Conservation (phyloP, 1,139 yeast genomes). For the Lodderomyces theae region DNA sequence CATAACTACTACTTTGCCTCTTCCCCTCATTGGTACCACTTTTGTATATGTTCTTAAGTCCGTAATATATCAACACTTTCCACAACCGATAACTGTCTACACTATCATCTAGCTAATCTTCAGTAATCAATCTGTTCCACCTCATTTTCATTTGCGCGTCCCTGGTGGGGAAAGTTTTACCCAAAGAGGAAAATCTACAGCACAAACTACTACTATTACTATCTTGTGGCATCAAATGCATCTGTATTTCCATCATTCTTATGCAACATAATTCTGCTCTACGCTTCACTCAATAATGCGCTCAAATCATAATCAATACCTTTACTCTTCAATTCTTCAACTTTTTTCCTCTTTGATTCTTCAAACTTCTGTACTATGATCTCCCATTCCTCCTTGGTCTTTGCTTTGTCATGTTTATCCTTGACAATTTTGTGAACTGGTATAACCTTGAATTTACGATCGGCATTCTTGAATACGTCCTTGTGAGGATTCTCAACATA, state of each 20-base stretch:
- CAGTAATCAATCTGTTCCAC: too few relatives aligned
- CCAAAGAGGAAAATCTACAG: neutral
- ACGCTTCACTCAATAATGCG: slow-evolving; percentile 10
- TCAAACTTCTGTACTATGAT: slow-evolving; percentile 46
- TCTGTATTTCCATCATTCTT: too few relatives aligned
- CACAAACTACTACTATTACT: neutral
- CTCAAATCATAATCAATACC: slow-evolving; percentile 51
- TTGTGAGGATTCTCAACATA: slow-evolving; percentile 48
- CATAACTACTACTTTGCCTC: too few relatives aligned
- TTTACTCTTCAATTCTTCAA: slow-evolving; percentile 45
- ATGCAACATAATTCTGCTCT: slow-evolving; percentile 3
- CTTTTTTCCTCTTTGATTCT: slow-evolving; percentile 40
- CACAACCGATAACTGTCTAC: too few relatives aligned
- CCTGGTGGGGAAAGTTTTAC: neutral
- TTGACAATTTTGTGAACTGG: slow-evolving; percentile 61
- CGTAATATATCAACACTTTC: too few relatives aligned
- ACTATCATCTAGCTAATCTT: too few relatives aligned
- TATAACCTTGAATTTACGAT: slow-evolving; percentile 51
- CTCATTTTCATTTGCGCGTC: too few relatives aligned
- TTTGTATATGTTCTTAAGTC: too few relatives aligned
- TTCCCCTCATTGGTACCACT: too few relatives aligned
- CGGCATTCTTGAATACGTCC: slow-evolving; percentile 54
- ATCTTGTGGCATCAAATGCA: neutral
- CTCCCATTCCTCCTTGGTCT: slow-evolving; percentile 58
- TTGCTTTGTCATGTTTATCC: slow-evolving; percentile 55